A percentile compares a stretch with the other conserved stretches of the same genome.
Evolutionary conservation across 768 basidiomycete genomes (phyloP).

Genomic region (Rhodosporidiobolus sp.): DNA sequence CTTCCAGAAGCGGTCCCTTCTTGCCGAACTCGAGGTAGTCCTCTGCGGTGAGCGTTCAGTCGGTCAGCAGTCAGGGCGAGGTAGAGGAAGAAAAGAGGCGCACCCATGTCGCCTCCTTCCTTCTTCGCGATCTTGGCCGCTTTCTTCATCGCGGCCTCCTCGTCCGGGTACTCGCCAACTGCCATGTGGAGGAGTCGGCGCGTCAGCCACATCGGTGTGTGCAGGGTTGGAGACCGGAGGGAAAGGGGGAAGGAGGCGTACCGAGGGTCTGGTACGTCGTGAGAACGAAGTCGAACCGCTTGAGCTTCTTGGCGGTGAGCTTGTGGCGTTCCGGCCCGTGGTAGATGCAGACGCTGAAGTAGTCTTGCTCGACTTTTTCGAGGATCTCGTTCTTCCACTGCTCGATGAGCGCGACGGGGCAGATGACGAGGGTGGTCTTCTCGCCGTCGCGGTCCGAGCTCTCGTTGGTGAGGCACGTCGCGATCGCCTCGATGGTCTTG

Average conservation of each 20-base stretch:
- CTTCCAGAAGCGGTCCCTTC: slow-evolving; percentile 47
- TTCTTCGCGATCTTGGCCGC: slow-evolving; percentile 45
- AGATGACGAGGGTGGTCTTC: slow-evolving; percentile 67
- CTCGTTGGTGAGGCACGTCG: slow-evolving; percentile 60
- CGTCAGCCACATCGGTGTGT: no score
- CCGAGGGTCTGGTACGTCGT: slow-evolving; percentile 53
- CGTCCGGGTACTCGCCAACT: slow-evolving; percentile 64
- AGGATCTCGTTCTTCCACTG: slow-evolving; percentile 55
- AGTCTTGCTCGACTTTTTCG: slow-evolving; percentile 51
- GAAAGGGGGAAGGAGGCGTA: slow-evolving; percentile 56
- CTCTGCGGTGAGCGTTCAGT: slow-evolving; percentile 48
- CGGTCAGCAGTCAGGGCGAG: no score
- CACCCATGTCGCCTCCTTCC: slow-evolving; percentile 36
- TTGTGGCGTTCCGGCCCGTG: slow-evolving; percentile 49
- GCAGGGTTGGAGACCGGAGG: slow-evolving; percentile 48
- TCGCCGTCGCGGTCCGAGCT: slow-evolving; percentile 55
- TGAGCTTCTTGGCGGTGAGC: slow-evolving; percentile 53
- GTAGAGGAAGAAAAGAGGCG: no score
- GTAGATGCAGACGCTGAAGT: slow-evolving; percentile 50
- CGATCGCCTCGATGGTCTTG: slow-evolving; percentile 92
- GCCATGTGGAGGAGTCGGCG: no score
- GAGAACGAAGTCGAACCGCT: slow-evolving; percentile 62
- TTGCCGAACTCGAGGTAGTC: slow-evolving; percentile 34
- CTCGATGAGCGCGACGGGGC: slow-evolving; percentile 60
- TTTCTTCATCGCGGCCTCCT: slow-evolving; percentile 22